phyloP scores from a whole-genome alignment of 1,284 basidiomycete genomes.

The Singerocomus inundabilis region DNA sequence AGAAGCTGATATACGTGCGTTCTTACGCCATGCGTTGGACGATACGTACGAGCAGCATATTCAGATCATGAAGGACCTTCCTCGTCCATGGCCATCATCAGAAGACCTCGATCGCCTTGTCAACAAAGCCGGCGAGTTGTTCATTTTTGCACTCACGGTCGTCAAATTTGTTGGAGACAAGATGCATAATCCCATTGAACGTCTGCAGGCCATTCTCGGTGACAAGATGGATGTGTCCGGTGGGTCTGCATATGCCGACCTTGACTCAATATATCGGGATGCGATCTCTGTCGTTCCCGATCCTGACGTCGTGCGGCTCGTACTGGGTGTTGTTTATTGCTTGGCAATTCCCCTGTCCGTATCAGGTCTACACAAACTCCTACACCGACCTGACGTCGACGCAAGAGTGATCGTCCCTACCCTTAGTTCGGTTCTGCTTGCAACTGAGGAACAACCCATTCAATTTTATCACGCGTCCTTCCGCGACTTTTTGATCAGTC shows the following conservation, averaged over 20 bases:
- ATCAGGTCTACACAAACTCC: conserved; percentile 15
- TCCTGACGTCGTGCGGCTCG: conserved; percentile 15
- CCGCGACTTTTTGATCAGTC: conserved; percentile 20
- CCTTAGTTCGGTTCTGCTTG: conserved; percentile 18
- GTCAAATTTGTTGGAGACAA: conserved; percentile 20
- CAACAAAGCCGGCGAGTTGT: conserved; percentile 26
- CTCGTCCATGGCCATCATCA: conserved; percentile 26
- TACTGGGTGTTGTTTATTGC: conserved; percentile 23
- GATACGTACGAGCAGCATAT: too few relatives aligned
- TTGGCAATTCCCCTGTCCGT: conserved; percentile 17
- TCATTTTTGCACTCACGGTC: conserved; percentile 26
- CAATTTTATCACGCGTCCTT: conserved; percentile 30
- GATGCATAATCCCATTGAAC: conserved; percentile 12
- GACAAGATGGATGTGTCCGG: conserved; percentile 1
- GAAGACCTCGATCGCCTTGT: conserved; percentile 21
- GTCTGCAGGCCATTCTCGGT: conserved; percentile 19
- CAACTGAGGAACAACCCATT: conserved; percentile 21
- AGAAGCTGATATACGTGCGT: too few relatives aligned
- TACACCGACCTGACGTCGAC: conserved; percentile 19
- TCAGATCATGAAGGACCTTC: conserved; percentile 16
- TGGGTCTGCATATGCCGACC: conserved; percentile 20
- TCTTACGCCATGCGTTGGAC: conserved; percentile 14
- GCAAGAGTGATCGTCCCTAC: conserved; percentile 18
- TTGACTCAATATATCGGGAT: conserved; percentile 23
- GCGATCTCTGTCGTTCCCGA: conserved; percentile 21